A percentile compares a stretch with the other conserved stretches of the same genome.
phyloP scores from a whole-genome alignment of 306 rosid genomes.

The Lathyrus oleraceus region DNA sequence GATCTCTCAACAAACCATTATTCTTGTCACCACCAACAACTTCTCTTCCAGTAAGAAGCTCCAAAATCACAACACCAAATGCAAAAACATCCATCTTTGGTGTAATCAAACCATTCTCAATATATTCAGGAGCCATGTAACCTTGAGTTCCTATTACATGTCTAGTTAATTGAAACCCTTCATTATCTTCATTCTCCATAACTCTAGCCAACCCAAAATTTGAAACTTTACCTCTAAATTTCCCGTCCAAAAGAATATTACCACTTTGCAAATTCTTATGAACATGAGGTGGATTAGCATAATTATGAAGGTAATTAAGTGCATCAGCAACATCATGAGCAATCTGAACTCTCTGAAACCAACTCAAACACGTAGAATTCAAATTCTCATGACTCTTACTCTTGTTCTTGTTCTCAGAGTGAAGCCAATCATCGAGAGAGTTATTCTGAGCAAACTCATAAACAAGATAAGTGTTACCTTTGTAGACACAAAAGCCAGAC shows the following conservation, averaged over 20 bases:
- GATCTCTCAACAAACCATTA: background rate
- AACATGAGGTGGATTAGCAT: conserved; percentile 54
- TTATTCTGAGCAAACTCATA: conserved; percentile 69
- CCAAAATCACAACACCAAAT: conserved; percentile 68
- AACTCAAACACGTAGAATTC: conserved; percentile 32
- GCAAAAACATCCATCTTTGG: conserved; percentile 76
- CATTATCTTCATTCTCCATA: conserved; percentile 34
- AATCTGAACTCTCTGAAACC: conserved; percentile 79
- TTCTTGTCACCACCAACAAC: conserved; percentile 34
- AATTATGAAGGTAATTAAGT: conserved; percentile 71
- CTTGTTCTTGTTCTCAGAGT: conserved; percentile 15
- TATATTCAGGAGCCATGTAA: conserved; percentile 77
- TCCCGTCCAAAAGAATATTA: conserved; percentile 62
- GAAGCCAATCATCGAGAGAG: conserved; percentile 59
- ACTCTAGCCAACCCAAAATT: conserved; percentile 69
- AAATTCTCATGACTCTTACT: background rate
- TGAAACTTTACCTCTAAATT: conserved; percentile 60
- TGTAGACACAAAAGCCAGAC: conserved; percentile 69
- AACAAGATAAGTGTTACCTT: conserved; percentile 66
- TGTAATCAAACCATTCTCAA: conserved; percentile 64
- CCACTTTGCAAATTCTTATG: conserved; percentile 70
- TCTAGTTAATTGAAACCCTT: conserved; percentile 58
- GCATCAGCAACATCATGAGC: conserved; percentile 69
- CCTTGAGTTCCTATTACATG: conserved; percentile 84
- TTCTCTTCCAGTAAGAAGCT: conserved; percentile 67